Base-by-base conservation (phyloP, 2,329 filamentous ascomycete genomes). In the Berkeleyomyces basicola region DNA sequence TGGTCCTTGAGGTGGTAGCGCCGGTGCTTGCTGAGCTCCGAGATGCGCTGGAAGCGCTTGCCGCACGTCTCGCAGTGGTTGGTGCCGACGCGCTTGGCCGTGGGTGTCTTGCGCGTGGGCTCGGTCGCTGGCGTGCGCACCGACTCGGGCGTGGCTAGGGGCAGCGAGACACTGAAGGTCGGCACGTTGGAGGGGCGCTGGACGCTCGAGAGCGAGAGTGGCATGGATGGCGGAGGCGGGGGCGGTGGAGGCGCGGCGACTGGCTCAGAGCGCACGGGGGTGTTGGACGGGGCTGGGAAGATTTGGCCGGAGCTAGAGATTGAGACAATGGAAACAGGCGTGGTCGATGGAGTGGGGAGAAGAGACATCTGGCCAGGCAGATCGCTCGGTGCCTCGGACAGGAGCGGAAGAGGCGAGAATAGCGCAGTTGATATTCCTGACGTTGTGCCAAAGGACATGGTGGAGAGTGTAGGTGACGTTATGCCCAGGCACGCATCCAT, bases 1-100 rank as follows among this genome's bases (percentile, higher is more conserved):
- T 66, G 67, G 39, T 67, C 66, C 63, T 68, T 68, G 57, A 67
- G 58, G 11, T 68, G 67, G 60, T 68, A 68, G 7, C 68, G 65
- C 36, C 67, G 61, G 55, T 69, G 68, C 58, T 68, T 69, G 44
- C 63, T 63, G 11, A 65, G 63, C 16, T 65, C 63, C 2, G 53
- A 59, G n/a, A 51, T 61, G 11, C 63, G 63, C 23, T 58, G 40
- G 51, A 65, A 65, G 3, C 57, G 57, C 63, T 65, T 65, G 43
- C 40, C 53, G 58, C 63, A 65, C 9, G 61, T 58, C 31, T 63
- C 63, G n/a, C 63, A 65, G 3, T 59, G 61, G 57, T 65, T 59
- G 1, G 37, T 49, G 9, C 63, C 63, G 11, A 51, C 46, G 23
- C 59, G 63, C 23, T 58, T 59, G n/a, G 55, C 46, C 3, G 42